These are phyloP conservation scores for Aspergillus sparsus DNA, from an alignment of 495 filamentous ascomycete genomes.

Conservation along the genomic window DNA sequence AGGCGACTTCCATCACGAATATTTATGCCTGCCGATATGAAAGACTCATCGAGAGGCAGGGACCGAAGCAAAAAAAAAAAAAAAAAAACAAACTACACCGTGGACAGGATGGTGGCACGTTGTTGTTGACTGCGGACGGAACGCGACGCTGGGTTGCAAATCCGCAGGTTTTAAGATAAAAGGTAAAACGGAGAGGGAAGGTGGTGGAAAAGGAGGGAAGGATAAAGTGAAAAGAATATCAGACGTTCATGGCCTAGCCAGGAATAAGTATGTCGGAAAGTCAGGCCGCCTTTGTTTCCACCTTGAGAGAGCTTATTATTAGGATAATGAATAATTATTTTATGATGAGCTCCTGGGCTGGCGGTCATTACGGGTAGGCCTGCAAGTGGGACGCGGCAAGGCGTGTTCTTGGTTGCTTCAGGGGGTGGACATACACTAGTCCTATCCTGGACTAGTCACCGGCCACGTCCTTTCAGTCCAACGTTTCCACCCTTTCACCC, in stretches of 20 bases:
- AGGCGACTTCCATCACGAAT: conserved; percentile 53
- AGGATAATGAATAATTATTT: neutral
- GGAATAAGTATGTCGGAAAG: neutral
- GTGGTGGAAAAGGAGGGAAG: neutral
- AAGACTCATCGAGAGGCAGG: conserved; percentile 35
- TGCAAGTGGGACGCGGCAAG: conserved; percentile 2
- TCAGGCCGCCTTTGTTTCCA: neutral
- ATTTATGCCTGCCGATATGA: conserved; percentile 27
- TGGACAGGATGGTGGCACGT: neutral
- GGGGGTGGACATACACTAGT: conserved; percentile 14
- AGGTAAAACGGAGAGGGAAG: neutral
- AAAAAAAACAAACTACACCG: neutral
- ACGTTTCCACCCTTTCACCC: neutral
- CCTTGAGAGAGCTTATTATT: neutral
- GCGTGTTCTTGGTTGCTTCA: conserved; percentile 21
- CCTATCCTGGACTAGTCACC: conserved; percentile 3
- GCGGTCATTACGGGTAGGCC: conserved; percentile 1
- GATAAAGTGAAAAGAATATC: neutral
- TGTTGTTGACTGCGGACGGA: neutral
- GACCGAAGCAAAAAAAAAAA: neutral
- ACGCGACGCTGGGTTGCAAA: neutral
- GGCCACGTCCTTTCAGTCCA: conserved; percentile 7
- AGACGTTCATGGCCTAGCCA: neutral
- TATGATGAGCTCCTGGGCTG: neutral
- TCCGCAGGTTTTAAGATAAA: neutral